These are phyloP conservation scores for Hanseniaspora sp. DNA, from an alignment of 1,139 yeast species.

Conservation along the genomic window DNA sequence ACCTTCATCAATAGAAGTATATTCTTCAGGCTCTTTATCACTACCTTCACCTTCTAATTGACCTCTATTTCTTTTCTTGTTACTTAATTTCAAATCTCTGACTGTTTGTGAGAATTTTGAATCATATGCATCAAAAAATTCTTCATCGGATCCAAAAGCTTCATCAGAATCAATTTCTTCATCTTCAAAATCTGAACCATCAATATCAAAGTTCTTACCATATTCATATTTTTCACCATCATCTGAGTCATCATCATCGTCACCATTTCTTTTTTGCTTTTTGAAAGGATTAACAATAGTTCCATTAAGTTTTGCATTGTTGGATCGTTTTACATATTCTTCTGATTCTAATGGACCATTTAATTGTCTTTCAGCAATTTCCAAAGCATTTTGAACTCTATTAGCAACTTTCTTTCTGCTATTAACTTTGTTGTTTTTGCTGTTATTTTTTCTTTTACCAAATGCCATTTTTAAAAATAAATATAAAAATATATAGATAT, in stretches of 20 bases:
- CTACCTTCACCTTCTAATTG: slow-evolving; percentile 30
- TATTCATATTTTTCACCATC: slow-evolving; percentile 33
- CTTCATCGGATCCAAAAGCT: slow-evolving; percentile 67
- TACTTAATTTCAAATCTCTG: slow-evolving; percentile 38
- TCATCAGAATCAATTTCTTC: slow-evolving; percentile 70
- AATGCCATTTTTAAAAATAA: slow-evolving; percentile 24
- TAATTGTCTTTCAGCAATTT: slow-evolving; percentile 37
- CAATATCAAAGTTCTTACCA: slow-evolving; percentile 13
- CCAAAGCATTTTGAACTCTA: slow-evolving; percentile 40
- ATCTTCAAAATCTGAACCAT: slow-evolving; percentile 39
- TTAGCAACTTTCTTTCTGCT: slow-evolving; percentile 27
- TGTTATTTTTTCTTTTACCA: slow-evolving; percentile 22
- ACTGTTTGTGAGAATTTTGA: slow-evolving; percentile 59
- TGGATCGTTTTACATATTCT: slow-evolving; percentile 21
- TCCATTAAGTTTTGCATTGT: slow-evolving; percentile 21
- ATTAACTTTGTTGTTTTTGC: slow-evolving; percentile 20
- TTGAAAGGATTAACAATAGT: slow-evolving; percentile 32
- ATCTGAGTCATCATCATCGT: slow-evolving; percentile 26
- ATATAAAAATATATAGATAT: too few relatives aligned
- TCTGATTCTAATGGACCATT: slow-evolving; percentile 30
- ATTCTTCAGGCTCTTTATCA: slow-evolving; percentile 38
- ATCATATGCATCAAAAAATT: slow-evolving; percentile 48
- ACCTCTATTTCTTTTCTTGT: slow-evolving; percentile 25
- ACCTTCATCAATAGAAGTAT: slow-evolving; percentile 52
- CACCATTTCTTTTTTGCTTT: slow-evolving; percentile 25